Evolutionary conservation across 1,284 basidiomycete species (phyloP).

Genomic region (Irpex sp.): DNA sequence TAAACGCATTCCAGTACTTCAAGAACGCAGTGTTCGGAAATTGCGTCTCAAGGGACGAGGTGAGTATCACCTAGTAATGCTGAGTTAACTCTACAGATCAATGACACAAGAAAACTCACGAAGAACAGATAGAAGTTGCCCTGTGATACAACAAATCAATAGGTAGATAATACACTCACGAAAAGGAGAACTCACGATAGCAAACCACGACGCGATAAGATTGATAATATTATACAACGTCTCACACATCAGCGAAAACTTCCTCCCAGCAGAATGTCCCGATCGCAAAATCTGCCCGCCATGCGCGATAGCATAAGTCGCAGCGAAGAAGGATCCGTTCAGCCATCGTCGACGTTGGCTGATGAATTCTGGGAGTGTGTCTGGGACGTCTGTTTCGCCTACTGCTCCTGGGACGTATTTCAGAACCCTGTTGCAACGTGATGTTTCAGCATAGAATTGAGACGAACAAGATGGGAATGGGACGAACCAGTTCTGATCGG

Average conservation of each 20-base stretch:
- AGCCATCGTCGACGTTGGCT: slow-evolving; percentile 89
- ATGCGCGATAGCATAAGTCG: slow-evolving; percentile 82
- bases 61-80: slow-evolving; percentile 71
- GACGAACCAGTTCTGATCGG: slow-evolving; percentile 76
- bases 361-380: slow-evolving; percentile 93
- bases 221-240: slow-evolving; percentile 88
- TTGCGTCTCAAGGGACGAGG: slow-evolving; percentile 80
- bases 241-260: slow-evolving; percentile 75
- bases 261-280: slow-evolving; percentile 80
- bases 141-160: slow-evolving; percentile 29
- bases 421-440: slow-evolving; percentile 61
- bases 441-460: neutral
- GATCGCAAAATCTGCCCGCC: slow-evolving; percentile 81
- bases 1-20: slow-evolving; percentile 74
- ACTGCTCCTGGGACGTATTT: slow-evolving; percentile 96
- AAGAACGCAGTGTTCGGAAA: slow-evolving; percentile 72
- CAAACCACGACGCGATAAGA: slow-evolving; percentile 92
- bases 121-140: slow-evolving; percentile 98
- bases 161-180: slow-evolving; percentile 1
- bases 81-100: neutral
- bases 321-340: slow-evolving; percentile 95
- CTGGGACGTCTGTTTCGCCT: slow-evolving; percentile 97
- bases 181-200: slow-evolving; percentile 57
- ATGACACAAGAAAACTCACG: slow-evolving; percentile 71
- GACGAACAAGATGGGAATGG: slow-evolving; percentile 4